Evolutionary conservation across 805 yeast species (phyloP).

Genomic region (Alloascoidea africana): DNA sequence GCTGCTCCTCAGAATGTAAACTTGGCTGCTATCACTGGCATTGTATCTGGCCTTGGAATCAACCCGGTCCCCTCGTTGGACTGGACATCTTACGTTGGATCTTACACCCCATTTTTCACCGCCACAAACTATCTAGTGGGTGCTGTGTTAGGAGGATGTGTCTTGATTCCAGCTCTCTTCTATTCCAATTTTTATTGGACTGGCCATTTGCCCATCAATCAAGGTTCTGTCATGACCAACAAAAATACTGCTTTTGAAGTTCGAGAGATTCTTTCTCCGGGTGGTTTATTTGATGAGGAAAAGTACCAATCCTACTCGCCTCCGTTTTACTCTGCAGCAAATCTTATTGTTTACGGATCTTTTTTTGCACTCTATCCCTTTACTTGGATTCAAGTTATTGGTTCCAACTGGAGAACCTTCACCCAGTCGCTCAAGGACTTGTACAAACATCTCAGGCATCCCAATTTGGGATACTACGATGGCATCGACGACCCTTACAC

Average conservation of each 20-base stretch:
- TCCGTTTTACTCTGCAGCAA: constrained; percentile 52
- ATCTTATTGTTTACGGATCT: constrained; percentile 41
- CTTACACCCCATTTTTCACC: constrained; percentile 11
- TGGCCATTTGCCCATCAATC: constrained; percentile 25
- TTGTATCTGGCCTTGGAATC: constrained; percentile 26
- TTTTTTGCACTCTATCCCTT: constrained; percentile 42
- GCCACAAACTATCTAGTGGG: constrained; percentile 5
- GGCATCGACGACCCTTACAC: constrained; percentile 36
- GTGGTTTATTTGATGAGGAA: constrained; percentile 28
- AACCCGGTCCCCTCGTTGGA: constrained; percentile 31
- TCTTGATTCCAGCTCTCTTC: constrained; percentile 6
- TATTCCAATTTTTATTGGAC: constrained; percentile 11
- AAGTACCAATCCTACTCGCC: constrained; percentile 41
- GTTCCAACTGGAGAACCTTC: constrained; percentile 27
- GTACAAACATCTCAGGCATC: constrained; percentile 21
- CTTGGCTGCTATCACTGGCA: constrained; percentile 28
- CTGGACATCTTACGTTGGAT: constrained; percentile 17
- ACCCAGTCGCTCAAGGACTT: constrained; percentile 9
- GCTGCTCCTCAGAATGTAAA: constrained; percentile 27
- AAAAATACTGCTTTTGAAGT: constrained; percentile 32
- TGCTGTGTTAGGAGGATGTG: constrained; percentile 18
- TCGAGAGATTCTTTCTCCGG: constrained; percentile 28
- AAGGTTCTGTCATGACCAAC: constrained; percentile 37
- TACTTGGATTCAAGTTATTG: constrained; percentile 30
- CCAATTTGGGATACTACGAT: constrained; percentile 18